These are phyloP conservation scores for Cladosporium colombiae DNA, from an alignment of 2,329 filamentous ascomycete genomes.

Conservation along the genomic window DNA sequence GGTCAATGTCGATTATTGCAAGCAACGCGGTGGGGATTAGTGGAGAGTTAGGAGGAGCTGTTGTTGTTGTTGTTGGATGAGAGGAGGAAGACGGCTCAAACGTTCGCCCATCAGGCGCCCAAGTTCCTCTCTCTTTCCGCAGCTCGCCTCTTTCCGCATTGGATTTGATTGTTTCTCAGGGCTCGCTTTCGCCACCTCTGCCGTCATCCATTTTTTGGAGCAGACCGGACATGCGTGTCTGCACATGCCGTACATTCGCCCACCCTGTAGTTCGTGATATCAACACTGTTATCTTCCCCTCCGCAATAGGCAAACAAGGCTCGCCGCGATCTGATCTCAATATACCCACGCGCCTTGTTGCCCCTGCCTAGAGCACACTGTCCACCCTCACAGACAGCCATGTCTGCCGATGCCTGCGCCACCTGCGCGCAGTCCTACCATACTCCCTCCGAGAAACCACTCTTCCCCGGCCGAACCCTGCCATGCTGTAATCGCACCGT, in stretches of 20 bases:
- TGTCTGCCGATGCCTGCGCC: slow-evolving; percentile 31
- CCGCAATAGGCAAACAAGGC: not conserved
- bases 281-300: not conserved
- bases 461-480: slow-evolving; percentile 61
- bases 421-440: slow-evolving; percentile 36
- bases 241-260: not conserved
- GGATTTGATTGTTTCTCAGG: not conserved
- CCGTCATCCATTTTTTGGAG: slow-evolving; percentile 17
- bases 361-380: not conserved
- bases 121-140: slow-evolving; percentile 4
- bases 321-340: no score
- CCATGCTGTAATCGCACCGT: slow-evolving; percentile 71
- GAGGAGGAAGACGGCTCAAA: not conserved
- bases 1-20: slow-evolving; percentile 18
- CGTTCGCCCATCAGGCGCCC: not conserved
- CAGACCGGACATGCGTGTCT: not conserved
- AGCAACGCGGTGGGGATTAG: not conserved
- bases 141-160: slow-evolving; percentile 6
- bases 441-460: slow-evolving; percentile 56
- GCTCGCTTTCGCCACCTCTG: slow-evolving; percentile 6
- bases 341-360: not conserved
- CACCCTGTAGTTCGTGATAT: not conserved
- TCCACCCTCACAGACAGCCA: not conserved
- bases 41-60: not conserved
- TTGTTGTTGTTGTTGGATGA: slow-evolving; percentile 9